Evolutionary conservation across 169 alveolate genomes (phyloP), one percentile per base, ranked within the genome.

Genomic region (Eimeria falciformis): DNA sequence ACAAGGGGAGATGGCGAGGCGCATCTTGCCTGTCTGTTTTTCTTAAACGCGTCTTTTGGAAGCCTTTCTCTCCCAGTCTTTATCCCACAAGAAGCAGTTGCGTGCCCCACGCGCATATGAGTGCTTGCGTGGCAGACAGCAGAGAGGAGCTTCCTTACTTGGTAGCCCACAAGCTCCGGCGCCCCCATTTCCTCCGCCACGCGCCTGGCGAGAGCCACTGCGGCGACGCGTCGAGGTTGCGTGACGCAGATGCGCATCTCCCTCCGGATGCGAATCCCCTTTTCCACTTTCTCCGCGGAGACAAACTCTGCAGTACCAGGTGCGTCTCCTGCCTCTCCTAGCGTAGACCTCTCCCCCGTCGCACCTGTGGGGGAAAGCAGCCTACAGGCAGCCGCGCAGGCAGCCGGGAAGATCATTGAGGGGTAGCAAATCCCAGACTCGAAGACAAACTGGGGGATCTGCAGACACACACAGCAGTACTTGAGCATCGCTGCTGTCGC

Each of bases 161-260:
- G 98, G 91, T 97, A 97, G 58, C 99, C 99, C 4, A 97, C 98
- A 53, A 89, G 89, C 33, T 91, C 94, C 17, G 94, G 88, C 55
- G 92, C 95, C 45, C 96, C 96, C 96, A 98, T 90, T 95, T 98
- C 99, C 85, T 94, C 94, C 6, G 99, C 98, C 29, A 98, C 99
- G 89, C 99, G 95, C 33, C 98, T 94, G 83, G 99, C 98, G 1
- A 97, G 98, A 77, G 98, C 93, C 97, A 97, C 96, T 12, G 99
- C 99, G n/a, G 99, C 99, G 5, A 98, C 99, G 94, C 99, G 96
- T 69, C 99, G 95, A 1, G 99, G 99, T 89, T 98, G 98, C n/a
- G 99, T 98, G 65, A 97, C 75, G 33, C 97, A 97, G 17, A 96
- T 95, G 94, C 93, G 87, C 78, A 53, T 29, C 21, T 78, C 84